These are phyloP conservation scores for Hygrocybe punicea DNA, from an alignment of 768 basidiomycete genomes.

Conservation along the genomic window DNA sequence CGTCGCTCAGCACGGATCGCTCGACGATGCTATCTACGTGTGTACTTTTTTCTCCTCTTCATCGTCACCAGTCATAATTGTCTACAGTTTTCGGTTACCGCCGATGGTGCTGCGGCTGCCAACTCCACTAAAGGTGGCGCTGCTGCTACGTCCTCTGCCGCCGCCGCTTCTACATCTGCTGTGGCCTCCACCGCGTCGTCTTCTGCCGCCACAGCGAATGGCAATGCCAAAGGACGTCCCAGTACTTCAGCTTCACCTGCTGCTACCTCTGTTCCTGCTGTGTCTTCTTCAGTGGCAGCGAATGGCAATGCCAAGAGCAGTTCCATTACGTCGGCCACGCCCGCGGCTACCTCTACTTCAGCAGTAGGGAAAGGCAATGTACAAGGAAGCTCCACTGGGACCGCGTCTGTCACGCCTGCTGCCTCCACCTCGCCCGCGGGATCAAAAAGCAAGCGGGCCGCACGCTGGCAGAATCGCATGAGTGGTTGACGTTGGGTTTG, in stretches of 20 bases:
- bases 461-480: too few species aligned
- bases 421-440: neutral
- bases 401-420: neutral
- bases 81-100: constrained; percentile 35
- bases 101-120: constrained; percentile 23
- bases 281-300: constrained; percentile 6
- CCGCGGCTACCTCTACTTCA: neutral
- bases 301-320: constrained; percentile 6
- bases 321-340: neutral
- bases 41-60: constrained; percentile 16
- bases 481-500: too few species aligned
- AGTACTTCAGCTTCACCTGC: neutral
- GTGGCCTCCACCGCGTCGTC: neutral
- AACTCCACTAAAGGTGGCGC: constrained; percentile 10
- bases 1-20: constrained; percentile 48
- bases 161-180: constrained; percentile 9
- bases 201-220: constrained; percentile 1
- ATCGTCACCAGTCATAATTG: neutral
- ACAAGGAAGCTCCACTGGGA: neutral
- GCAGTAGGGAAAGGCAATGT: neutral
- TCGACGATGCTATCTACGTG: constrained; percentile 49
- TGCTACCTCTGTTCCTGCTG: constrained; percentile 1
- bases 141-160: constrained; percentile 12
- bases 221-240: constrained; percentile 3
- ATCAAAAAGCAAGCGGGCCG: neutral